Evolutionary conservation across 768 basidiomycete genomes (phyloP), one percentile per base, ranked within the genome.

Genomic region (Boletus speciosus): DNA sequence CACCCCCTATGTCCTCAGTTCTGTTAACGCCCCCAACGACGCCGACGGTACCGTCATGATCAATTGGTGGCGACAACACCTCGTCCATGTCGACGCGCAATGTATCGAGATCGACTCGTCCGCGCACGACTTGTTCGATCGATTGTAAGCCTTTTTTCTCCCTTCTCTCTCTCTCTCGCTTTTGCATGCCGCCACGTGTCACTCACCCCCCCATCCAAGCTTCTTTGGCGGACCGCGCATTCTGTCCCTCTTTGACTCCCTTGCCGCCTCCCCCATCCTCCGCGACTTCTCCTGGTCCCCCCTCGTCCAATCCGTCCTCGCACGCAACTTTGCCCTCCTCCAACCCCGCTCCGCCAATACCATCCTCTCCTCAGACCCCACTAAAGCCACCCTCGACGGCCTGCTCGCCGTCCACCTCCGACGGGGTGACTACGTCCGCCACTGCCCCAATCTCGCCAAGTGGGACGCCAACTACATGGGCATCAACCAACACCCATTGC

Each of bases 381-480:
- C 47, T 9, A 47, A 49, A 5, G 40, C 61, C 37, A 67, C 70
- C 9, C 67, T 81, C 23, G 60, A 67, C 2, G 79, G 77, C 3
- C 70, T 83, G 6, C 62, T 85, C 12, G 83, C 83, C 1, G 52
- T 84, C 8, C 83, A 85, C 49, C 71, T 84, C 39, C 76, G 83
- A 0, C 72, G 81, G 1, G 84, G 84, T 6, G 84, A 85, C 55
- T 85, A 79, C 60, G 74, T 78, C 39, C 76, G 83, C 0, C 83
- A 84, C 58, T 84, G 83, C 56, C 70, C 72, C 2, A 76, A 79
- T 37, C 74, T 84, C 35, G 74, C 76, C 1, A 54, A 65, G 5
- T 80, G 78, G 79, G 62, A 66, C 39, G 59, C 75, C 0, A 52
- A 59, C 1, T 84, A 77, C 61, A 79, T 79, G 71, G 81, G 81